A percentile compares a stretch with the other conserved stretches of the same genome.
Conservation (phyloP, 73 alveolate species). For the Paramecium sexaurelia region DNA sequence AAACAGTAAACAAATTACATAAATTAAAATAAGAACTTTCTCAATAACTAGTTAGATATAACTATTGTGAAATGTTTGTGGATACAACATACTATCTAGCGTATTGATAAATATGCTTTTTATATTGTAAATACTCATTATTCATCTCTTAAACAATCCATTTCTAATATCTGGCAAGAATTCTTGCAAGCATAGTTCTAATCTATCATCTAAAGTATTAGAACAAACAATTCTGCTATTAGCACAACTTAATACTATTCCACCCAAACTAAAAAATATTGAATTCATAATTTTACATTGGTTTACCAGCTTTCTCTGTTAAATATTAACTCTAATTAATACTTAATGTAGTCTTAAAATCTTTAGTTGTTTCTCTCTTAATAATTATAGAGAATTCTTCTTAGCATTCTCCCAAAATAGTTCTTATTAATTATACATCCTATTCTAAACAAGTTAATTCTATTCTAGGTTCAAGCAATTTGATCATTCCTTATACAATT, state of each 20-base stretch:
- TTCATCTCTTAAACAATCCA: slow-evolving; percentile 61
- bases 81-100: not conserved
- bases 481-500: slow-evolving; percentile 81
- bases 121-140: not conserved
- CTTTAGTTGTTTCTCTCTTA: slow-evolving; percentile 75
- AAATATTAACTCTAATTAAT: slow-evolving; percentile 71
- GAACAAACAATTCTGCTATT: slow-evolving; percentile 81
- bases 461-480: slow-evolving; percentile 80
- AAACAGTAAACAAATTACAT: not conserved
- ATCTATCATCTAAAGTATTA: slow-evolving; percentile 85
- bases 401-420: slow-evolving; percentile 67
- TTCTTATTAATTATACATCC: slow-evolving; percentile 70
- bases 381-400: slow-evolving; percentile 75
- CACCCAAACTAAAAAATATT: slow-evolving; percentile 75
- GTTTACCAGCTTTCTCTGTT: slow-evolving; percentile 39
- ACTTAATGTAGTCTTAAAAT: slow-evolving; percentile 60
- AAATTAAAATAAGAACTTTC: not conserved
- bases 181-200: slow-evolving; percentile 76
- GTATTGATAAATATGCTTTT: slow-evolving; percentile 11
- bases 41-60: not conserved
- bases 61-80: slow-evolving; percentile 24
- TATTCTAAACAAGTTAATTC: slow-evolving; percentile 76
- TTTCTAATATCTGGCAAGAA: slow-evolving; percentile 78
- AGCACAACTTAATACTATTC: slow-evolving; percentile 76
- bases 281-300: not conserved